phyloP scores from a whole-genome alignment of 768 basidiomycete genomes.

The Cyclocybe cylindracea region DNA sequence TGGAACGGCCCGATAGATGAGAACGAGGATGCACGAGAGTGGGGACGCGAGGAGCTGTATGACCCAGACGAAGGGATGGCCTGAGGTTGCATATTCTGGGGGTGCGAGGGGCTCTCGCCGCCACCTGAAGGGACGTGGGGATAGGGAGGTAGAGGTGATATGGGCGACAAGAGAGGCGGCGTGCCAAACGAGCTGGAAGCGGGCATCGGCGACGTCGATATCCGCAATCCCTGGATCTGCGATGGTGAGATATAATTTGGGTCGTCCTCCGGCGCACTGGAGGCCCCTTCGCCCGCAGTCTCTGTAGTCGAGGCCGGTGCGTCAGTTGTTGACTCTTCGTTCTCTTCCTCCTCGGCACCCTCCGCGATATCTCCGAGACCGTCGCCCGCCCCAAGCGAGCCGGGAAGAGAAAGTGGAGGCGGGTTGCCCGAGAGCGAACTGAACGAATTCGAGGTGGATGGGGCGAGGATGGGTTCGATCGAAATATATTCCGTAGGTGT shows the following conservation, averaged over 20 bases:
- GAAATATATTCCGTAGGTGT: constrained; percentile 20
- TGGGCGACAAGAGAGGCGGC: constrained; percentile 26
- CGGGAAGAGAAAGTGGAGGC: constrained; percentile 38
- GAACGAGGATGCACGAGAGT: constrained; percentile 21
- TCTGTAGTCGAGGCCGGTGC: constrained; percentile 10
- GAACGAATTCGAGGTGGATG: constrained; percentile 21
- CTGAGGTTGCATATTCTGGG: constrained; percentile 1
- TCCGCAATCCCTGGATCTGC: constrained; percentile 59
- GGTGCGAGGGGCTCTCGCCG: constrained; percentile 4
- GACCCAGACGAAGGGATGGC: constrained; percentile 5
- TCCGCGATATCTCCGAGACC: constrained; percentile 64
- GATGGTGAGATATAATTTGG: constrained; percentile 30
- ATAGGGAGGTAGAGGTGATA: constrained; percentile 27
- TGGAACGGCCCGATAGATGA: constrained; percentile 36
- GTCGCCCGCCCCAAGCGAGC: constrained; percentile 28
- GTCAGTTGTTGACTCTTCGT: constrained; percentile 19
- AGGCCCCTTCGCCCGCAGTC: constrained; percentile 1
- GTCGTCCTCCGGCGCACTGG: constrained; percentile 14
- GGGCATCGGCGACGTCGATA: constrained; percentile 45
- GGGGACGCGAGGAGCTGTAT: constrained; percentile 11
- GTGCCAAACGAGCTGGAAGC: constrained; percentile 18
- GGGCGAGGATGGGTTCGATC: constrained; percentile 58
- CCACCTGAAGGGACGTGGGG: constrained; percentile 10
- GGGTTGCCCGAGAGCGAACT: constrained; percentile 23
- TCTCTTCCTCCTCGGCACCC: constrained; percentile 58